A percentile compares a stretch with the other conserved stretches of the same genome.
Conservation (phyloP, 129 eudicot species). For the Tagetes patula region DNA sequence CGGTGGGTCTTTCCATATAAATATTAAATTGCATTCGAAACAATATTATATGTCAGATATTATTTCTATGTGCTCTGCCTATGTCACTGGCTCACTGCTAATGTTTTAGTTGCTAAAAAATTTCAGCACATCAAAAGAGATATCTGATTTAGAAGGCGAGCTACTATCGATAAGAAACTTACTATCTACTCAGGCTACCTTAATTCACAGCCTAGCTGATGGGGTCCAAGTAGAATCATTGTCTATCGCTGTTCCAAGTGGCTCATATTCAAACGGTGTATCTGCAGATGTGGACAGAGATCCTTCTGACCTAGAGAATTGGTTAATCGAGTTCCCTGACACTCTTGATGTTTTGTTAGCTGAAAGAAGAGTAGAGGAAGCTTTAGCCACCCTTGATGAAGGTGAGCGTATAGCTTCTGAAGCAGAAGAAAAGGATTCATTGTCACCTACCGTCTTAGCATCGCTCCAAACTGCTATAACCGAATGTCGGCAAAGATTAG, state of each 20-base stretch:
- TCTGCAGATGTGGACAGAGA: conserved; percentile 55
- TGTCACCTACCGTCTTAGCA: conserved; percentile 46
- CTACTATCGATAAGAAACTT: conserved; percentile 95
- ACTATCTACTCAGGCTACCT: conserved; percentile 89
- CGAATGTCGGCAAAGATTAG: conserved; percentile 80
- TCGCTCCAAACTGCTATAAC: conserved; percentile 60
- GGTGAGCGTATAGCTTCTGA: conserved; percentile 77
- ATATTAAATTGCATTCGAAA: neutral
- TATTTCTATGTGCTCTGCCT: conserved; percentile 13
- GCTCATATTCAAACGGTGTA: conserved; percentile 45
- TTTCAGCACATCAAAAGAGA: conserved; percentile 97
- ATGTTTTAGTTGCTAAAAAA: conserved; percentile 14
- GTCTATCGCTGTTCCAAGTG: conserved; percentile 49
- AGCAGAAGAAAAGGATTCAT: conserved; percentile 65
- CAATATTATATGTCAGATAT: neutral
- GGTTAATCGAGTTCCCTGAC: conserved; percentile 91
- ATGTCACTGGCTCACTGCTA: conserved; percentile 19
- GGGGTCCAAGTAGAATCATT: conserved; percentile 78
- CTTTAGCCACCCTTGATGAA: conserved; percentile 76
- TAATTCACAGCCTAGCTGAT: conserved; percentile 89
- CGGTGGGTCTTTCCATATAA: conserved; percentile 55
- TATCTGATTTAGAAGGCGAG: conserved; percentile 98
- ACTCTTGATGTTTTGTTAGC: conserved; percentile 90
- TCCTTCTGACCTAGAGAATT: conserved; percentile 83
- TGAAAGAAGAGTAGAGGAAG: conserved; percentile 97